Conservation (phyloP, 768 basidiomycete genomes). For the Mycena amicta region DNA sequence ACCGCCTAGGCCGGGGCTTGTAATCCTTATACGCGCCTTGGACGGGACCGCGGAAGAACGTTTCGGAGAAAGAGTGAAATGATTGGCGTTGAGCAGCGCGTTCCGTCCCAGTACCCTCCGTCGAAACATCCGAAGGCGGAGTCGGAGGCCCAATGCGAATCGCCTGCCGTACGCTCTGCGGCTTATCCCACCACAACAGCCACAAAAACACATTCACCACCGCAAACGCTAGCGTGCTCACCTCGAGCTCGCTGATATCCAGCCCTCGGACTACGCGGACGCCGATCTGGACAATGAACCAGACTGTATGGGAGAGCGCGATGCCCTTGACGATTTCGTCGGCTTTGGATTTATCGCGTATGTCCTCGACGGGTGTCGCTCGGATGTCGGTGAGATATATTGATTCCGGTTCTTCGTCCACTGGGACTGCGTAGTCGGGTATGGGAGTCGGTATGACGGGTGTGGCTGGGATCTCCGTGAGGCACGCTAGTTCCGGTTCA, state of each 20-base stretch:
- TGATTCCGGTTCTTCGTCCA: not conserved
- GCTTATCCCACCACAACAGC: conserved; percentile 27
- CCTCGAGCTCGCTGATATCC: conserved; percentile 23
- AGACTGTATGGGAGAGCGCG: conserved; percentile 16
- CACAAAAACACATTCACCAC: conserved; percentile 21
- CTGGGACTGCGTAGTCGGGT: no score
- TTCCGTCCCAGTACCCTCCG: no score
- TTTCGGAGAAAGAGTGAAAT: not conserved
- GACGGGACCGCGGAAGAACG: not conserved
- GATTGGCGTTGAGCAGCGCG: no score
- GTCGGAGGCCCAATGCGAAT: conserved; percentile 4
- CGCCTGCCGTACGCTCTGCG: conserved; percentile 19
- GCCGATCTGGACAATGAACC: conserved; percentile 2
- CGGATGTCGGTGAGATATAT: not conserved
- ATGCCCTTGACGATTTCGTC: conserved; percentile 23
- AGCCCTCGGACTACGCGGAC: conserved; percentile 11
- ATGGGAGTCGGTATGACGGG: no score
- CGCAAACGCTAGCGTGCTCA: conserved; percentile 22
- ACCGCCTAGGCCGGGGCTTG: not conserved
- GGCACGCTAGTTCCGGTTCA: no score
- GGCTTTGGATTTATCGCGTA: conserved; percentile 23
- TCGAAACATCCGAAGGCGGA: no score
- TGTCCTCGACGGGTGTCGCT: not conserved
- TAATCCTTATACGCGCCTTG: not conserved
- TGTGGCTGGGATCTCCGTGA: no score